Conservation (phyloP, 495 filamentous ascomycete genomes). For the Trichoderma virens region DNA sequence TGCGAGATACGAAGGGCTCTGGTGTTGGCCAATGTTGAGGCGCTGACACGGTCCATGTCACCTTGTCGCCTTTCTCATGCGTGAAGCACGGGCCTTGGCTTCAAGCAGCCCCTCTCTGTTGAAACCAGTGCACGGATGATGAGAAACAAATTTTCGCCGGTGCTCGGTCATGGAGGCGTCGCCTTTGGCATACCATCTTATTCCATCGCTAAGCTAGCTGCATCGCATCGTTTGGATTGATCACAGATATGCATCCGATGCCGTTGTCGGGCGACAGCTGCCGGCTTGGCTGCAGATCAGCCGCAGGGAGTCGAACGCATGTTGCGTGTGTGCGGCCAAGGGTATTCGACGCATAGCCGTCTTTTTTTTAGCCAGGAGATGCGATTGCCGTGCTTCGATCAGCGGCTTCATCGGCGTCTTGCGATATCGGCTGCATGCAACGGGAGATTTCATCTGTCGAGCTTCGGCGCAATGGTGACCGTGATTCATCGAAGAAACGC, state of each 20-base stretch:
- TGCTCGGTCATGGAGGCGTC: background rate
- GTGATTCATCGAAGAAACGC: background rate
- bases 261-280: background rate
- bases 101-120: background rate
- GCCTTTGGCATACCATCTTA: background rate
- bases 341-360: too few species aligned
- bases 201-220: background rate
- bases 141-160: background rate
- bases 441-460: background rate
- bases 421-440: conserved; percentile 1
- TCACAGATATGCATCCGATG: background rate
- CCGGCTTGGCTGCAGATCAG: conserved; percentile 4
- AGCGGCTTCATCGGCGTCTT: background rate
- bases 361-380: background rate
- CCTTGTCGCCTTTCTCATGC: background rate
- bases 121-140: background rate
- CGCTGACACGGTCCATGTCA: background rate
- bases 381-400: background rate
- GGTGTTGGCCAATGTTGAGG: background rate
- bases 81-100: background rate
- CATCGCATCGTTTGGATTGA: background rate
- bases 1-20: too few species aligned
- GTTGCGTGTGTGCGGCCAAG: background rate
- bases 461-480: background rate
- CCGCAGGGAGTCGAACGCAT: background rate